These are phyloP conservation scores for Lepidopterella palustris DNA, from an alignment of 495 filamentous ascomycete genomes.

Conservation along the genomic window DNA sequence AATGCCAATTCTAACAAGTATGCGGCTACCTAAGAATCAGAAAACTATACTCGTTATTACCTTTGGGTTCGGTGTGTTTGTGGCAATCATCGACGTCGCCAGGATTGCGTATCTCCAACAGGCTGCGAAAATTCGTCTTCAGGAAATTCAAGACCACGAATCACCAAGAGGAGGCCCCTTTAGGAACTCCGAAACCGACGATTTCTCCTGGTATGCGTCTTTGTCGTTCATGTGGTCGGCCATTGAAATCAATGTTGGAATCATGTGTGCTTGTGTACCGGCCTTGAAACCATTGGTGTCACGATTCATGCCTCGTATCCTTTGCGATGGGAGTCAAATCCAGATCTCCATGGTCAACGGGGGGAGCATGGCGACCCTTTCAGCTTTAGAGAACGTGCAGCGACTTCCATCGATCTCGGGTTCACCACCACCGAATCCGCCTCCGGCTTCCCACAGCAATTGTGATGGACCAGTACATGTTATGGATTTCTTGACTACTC, in stretches of 20 bases:
- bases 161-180: constrained; percentile 1
- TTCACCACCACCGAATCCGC: not conserved
- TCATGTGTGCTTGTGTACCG: constrained; percentile 82
- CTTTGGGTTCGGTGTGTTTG: constrained; percentile 77
- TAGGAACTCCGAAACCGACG: constrained; percentile 30
- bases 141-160: constrained; percentile 21
- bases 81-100: constrained; percentile 80
- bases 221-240: constrained; percentile 88
- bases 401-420: not conserved
- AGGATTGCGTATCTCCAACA: constrained; percentile 83
- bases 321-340: constrained; percentile 44
- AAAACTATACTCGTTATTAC: constrained; percentile 78
- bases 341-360: constrained; percentile 11
- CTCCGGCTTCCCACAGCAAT: not conserved
- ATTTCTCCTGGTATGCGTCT: constrained; percentile 70
- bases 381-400: not conserved
- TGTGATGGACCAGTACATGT: not conserved
- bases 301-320: constrained; percentile 64
- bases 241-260: constrained; percentile 82
- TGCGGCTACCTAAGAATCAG: constrained; percentile 75
- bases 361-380: not conserved
- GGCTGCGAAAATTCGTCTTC: constrained; percentile 38
- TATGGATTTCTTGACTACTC: no score
- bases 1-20: constrained; percentile 76
- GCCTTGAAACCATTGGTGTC: constrained; percentile 81